Evolutionary conservation across 1,284 basidiomycete genomes (phyloP), one percentile per base, ranked within the genome.

Genomic region (Fomitiporia mediterranea): DNA sequence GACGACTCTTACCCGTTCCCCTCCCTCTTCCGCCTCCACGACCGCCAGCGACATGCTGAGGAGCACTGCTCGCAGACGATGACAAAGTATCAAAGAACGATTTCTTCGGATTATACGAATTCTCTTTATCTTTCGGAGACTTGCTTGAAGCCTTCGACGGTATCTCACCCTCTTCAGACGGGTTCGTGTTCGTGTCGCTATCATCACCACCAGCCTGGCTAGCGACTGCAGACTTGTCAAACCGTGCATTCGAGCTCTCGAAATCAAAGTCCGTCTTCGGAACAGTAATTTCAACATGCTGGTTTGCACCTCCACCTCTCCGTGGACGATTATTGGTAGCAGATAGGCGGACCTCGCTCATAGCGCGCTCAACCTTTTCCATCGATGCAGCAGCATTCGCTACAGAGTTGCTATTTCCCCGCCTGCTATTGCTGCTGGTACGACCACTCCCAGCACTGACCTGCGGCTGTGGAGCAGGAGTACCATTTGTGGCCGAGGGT

Each of bases 71-170:
- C 34, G 78, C 70, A 42, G 79, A 82, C 4, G 84, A 83, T 30
- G 84, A 83, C 58, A 91, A 67, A 27, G 81, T 80, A 67, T 91
- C 89, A 63, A 91, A 91, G 76, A 91, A 91, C 3, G 85, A 89
- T 62, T 76, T 81, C 63, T 79, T 71, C 13, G 84, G 88, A 66
- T 91, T 84, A 66, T 91, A 91, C 38, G 87, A 85, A 9, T 68
- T 60, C 11, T 62, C 63, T 42, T 63, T 66, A 13, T 62, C 64
- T 40, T 55, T 59, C 50, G 53, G 55, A 19, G 57, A 59, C 21
- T 57, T 56, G 39, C 50, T 44, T 60, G 69, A 60, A 59, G 62
- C 49, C 64, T 69, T 69, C 23, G 67, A 61, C 17, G 64, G 61
- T 58, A 32, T 52, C n/a, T 59, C 53, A 15, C 23, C 57, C 17